Evolutionary conservation across 805 yeast genomes (phyloP), one percentile per base, ranked within the genome.

Genomic region (Yamadazyma laniorum): DNA sequence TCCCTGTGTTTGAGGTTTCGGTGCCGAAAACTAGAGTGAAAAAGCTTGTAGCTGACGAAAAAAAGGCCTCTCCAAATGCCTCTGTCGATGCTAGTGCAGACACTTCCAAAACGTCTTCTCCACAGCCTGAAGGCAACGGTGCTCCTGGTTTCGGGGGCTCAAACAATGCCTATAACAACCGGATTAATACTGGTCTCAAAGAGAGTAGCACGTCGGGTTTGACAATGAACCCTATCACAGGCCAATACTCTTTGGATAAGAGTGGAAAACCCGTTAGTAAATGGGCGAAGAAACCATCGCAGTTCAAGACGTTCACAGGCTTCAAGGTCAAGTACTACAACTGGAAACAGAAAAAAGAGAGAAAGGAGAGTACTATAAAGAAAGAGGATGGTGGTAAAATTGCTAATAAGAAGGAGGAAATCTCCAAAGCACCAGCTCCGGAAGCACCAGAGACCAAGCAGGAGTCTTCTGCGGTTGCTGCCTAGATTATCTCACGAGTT

Each of bases 301-400:
- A 56, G 37, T 65, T 67, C 50, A 68, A 68, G 58, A 65, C 73
- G 1, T 68, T 68, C 48, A 63, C 64, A 31, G 74, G 74, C 9
- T 68, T 62, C 51, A 66, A 65, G 46, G 57, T 65, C 9, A 52
- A 52, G 32, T 53, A 60, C 38, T 42, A 43, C 1, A 39, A 44
- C 2, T 59, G 54, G 46, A 47, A 43, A 18, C 37, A 40, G 5
- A 52, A 52, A 38, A 40, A 39, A 15, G 45, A 43, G 16, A 38
- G 37, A 30, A 29, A 25, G 16, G 37, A 40, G 19, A 26, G 31
- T 23, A 38, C 32, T 11, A 18, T 9, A 6, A 34, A 39, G 17
- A 30, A 16, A 7, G 31, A 37, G 9, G 29, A 21, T 5, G 25
- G 29, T 21, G 32, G 25, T 14, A 15, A 16, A n/a, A 25, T 19